Base-by-base conservation (phyloP, 2,329 filamentous ascomycete species). In the Cladophialophora immunda region DNA sequence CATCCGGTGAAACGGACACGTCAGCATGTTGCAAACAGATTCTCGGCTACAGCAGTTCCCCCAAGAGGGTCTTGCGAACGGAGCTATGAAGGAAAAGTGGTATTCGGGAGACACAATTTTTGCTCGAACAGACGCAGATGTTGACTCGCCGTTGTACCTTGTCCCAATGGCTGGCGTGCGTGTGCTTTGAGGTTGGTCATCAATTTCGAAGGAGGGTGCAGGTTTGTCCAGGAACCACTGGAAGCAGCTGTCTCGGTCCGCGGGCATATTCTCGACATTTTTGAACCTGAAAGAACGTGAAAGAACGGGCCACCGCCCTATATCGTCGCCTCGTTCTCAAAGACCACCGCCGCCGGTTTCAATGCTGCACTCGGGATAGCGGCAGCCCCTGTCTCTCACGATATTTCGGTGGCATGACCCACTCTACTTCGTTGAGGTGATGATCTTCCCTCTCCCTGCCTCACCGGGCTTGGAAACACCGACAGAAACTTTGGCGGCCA, bases 201-300 rank as follows among this genome's bases (percentile, higher is more conserved):
- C 55, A 36, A 25, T 32, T 58, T 58, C 55, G 32, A 58, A 38
- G 55, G n/a, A 58, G 55, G 13, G 2, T 41, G 30, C 17, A 58
- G 13, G 19, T 4, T 53, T 22, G 55, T 38, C 30, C 2, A 41
- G 22, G 30, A 58, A 58, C 30, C 8, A 58, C 55, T 41, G 55
- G 17, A 58, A 25, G 32, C 32, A n/a, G 30, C 30, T 38, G 55
- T 58, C 55, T 41, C 55, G 55, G 32, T 41, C 50, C 22, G 22
- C 3, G 29, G 32, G 36, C n/a, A 41, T 36, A n/a, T 57, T 57
- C 54, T 57, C 54, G 19, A 6, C 55, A 58, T 58, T 22, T 22
- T 58, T 25, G 55, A 58, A 58, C 55, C 55, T 15, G 41, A 32
- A 32, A 58, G 55, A 9, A 58, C 55, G 32, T 36, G n/a, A 22